A percentile compares a stretch with the other conserved stretches of the same genome.
These are phyloP conservation scores for Plantago coronopus DNA, from an alignment of 305 asterid genomes.

Conservation along the genomic window DNA sequence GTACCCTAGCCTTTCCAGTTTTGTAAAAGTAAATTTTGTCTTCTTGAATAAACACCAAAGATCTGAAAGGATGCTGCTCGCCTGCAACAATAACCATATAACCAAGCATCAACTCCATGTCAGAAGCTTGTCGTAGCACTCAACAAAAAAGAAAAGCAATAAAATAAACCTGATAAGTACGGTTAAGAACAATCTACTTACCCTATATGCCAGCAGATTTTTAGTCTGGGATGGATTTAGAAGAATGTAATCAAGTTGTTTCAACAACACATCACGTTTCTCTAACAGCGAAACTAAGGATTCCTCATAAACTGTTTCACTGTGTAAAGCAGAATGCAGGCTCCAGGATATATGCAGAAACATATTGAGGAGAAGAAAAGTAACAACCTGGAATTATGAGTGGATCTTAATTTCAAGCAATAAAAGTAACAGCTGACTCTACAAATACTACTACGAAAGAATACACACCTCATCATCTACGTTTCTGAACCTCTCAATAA, in stretches of 20 bases:
- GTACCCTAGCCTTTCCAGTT: slow-evolving; percentile 68
- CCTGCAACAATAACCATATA: slow-evolving; percentile 39
- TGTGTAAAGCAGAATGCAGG: slow-evolving; percentile 55
- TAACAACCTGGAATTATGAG: slow-evolving; percentile 58
- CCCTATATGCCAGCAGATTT: slow-evolving; percentile 75
- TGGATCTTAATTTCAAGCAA: slow-evolving; percentile 25
- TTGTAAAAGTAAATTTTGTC: slow-evolving; percentile 53
- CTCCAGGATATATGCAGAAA: slow-evolving; percentile 88
- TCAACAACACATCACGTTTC: slow-evolving; percentile 68
- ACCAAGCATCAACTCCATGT: slow-evolving; percentile 26
- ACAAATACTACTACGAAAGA: slow-evolving; percentile 20
- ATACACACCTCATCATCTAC: slow-evolving; percentile 74
- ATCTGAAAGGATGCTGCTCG: slow-evolving; percentile 72
- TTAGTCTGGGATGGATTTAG: slow-evolving; percentile 34
- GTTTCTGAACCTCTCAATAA: slow-evolving; percentile 66
- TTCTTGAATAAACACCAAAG: slow-evolving; percentile 78
- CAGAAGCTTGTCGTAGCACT: neutral
- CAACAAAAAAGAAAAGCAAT: neutral
- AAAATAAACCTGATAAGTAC: neutral
- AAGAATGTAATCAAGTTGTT: slow-evolving; percentile 71
- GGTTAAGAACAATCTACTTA: slow-evolving; percentile 25
- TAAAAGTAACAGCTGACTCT: slow-evolving; percentile 15
- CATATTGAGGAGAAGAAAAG: slow-evolving; percentile 90
- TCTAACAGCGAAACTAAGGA: slow-evolving; percentile 51
- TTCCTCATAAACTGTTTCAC: slow-evolving; percentile 66